Evolutionary conservation across 306 rosid genomes (phyloP).

Genomic region (Rubus parviflorus): DNA sequence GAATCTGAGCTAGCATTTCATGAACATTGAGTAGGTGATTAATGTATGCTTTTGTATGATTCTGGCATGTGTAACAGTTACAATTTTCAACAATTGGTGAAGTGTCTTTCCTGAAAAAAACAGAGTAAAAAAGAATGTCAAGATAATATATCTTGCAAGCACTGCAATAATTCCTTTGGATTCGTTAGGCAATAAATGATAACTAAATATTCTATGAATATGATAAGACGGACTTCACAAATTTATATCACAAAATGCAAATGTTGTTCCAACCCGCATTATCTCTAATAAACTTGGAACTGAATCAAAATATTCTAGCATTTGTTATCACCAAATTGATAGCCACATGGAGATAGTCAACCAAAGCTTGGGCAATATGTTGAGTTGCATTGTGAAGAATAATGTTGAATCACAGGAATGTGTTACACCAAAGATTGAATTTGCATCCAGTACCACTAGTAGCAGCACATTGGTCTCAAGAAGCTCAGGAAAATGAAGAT

Average conservation of each 20-base stretch:
- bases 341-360: neutral
- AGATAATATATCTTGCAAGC: no score
- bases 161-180: neutral
- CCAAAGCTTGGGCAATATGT: neutral
- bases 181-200: neutral
- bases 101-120: constrained; percentile 67
- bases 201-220: neutral
- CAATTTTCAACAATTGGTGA: constrained; percentile 66
- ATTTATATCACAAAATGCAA: neutral
- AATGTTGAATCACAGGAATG: neutral
- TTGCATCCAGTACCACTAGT: no score
- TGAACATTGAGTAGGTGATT: constrained; percentile 88
- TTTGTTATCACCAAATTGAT: neutral
- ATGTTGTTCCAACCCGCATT: neutral
- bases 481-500: no score
- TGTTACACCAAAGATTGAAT: neutral
- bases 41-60: constrained; percentile 84
- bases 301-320: neutral
- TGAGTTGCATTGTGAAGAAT: neutral
- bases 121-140: neutral
- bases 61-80: constrained; percentile 80
- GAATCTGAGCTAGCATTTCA: constrained; percentile 93
- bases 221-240: neutral
- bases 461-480: no score
- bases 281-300: neutral